Conservation (phyloP, 2,329 filamentous ascomycete genomes). For the Graphilbum sp. region DNA sequence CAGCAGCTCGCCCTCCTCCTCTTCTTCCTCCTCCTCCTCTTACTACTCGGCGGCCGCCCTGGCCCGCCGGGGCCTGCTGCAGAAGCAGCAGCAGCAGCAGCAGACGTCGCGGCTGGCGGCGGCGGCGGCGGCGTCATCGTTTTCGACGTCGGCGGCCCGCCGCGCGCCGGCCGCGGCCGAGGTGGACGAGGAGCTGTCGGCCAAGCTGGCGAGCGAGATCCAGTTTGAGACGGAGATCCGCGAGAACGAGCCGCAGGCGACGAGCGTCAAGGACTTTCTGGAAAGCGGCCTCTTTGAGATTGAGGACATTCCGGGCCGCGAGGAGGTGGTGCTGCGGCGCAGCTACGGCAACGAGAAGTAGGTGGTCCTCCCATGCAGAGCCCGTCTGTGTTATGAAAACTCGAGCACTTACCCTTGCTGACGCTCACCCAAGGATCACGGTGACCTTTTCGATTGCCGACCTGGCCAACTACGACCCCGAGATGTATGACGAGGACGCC, state of each 20-base stretch:
- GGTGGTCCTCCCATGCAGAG: conserved; percentile 22
- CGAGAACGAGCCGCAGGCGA: conserved; percentile 52
- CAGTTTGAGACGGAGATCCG: conserved; percentile 71
- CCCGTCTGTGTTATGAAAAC: no score
- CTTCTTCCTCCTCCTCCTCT: no score
- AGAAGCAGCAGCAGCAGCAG: neutral
- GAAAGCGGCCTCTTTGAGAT: conserved; percentile 74
- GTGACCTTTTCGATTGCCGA: conserved; percentile 76
- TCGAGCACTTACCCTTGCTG: no score
- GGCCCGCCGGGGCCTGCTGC: neutral
- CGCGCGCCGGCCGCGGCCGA: conserved; percentile 21
- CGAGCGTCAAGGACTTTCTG: conserved; percentile 74
- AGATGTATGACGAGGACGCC: conserved; percentile 38
- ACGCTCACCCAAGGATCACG: conserved; percentile 32
- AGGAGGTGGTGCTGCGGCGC: conserved; percentile 74
- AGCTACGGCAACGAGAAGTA: conserved; percentile 80
- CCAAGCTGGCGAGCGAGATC: conserved; percentile 75
- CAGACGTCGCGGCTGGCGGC: neutral
- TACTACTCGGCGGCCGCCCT: neutral
- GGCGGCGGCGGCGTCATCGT: conserved; percentile 17
- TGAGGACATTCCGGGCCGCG: conserved; percentile 64
- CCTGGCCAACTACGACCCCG: conserved; percentile 49
- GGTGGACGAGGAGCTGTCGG: conserved; percentile 63
- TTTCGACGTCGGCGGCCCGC: conserved; percentile 31
- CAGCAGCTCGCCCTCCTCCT: no score